Base-by-base conservation (phyloP, 1,284 basidiomycete species). In the Microbotryum scabiosae region DNA sequence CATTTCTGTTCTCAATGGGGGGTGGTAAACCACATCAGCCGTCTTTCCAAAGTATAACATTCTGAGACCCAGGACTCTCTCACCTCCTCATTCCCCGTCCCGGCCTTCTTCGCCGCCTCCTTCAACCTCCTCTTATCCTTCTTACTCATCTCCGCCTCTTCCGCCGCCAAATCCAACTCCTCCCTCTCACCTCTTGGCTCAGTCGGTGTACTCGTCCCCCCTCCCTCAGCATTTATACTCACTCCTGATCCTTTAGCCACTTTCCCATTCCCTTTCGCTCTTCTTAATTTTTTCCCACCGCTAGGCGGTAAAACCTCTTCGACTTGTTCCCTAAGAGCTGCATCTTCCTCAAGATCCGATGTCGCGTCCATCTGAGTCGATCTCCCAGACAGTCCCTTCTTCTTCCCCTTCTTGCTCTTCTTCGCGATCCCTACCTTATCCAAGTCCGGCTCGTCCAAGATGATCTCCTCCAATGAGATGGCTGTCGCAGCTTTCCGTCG, bases 91-190 rank as follows among this genome's bases (percentile, higher is more conserved):
- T n/a, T 18, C 45, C 68, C 8, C 67, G 76, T 78, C 65, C 82
- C 75, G 2, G 74, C 82, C 60, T 83, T 84, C 76, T 89, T 92
- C 67, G 83, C 85, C 7, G 84, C 85, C 73, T 93, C 87, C 55
- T 83, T 80, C 7, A 85, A 84, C 57, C 85, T 81, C 51, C 91
- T 78, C 74, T 86, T 90, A 36, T 93, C 90, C 56, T 82, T 82
- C 75, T 94, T 96, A 3, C 87, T 85, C 45, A 82, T 73, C 68
- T 81, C 79, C 36, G 67, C 73, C 41, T 72, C 72, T 18, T 61
- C 65, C 28, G 62, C 45, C 32, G 32, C 46, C 21, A 50, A 18
- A 5, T 41, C 36, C 36, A 41, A 16, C 9, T 41, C 36, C 36
- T 41, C 14, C 12, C 10, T 41, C 3, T 16, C 30, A 9, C 30